These are phyloP conservation scores for Beauveria brongniartii DNA, from an alignment of 2,329 filamentous ascomycete genomes.

Conservation along the genomic window DNA sequence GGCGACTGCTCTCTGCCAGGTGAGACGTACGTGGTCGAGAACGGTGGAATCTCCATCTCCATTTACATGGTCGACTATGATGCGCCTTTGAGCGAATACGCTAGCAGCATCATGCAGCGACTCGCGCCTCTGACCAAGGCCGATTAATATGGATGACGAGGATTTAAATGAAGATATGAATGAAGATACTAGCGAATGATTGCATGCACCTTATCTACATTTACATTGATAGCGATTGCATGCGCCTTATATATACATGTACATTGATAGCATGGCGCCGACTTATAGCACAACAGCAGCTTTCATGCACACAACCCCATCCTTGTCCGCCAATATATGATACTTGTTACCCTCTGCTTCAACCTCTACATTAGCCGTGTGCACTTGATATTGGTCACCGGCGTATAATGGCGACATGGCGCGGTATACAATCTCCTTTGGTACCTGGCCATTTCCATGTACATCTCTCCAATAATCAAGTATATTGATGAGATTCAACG, in stretches of 20 bases:
- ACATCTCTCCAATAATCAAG: conserved; percentile 59
- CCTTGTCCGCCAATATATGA: conserved; percentile 5
- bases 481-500: conserved; percentile 66
- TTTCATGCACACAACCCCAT: conserved; percentile 10
- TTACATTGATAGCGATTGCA: too few species aligned
- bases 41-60: conserved; percentile 33
- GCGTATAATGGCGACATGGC: conserved; percentile 65
- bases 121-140: conserved; percentile 16
- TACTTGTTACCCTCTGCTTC: background rate
- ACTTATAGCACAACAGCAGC: conserved; percentile 4
- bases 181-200: background rate
- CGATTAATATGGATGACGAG: background rate
- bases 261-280: background rate
- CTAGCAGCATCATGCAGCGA: conserved; percentile 19
- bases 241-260: background rate
- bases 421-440: conserved; percentile 49
- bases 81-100: conserved; percentile 28
- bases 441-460: conserved; percentile 21
- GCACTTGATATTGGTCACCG: conserved; percentile 44
- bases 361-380: background rate
- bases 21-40: conserved; percentile 39
- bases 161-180: background rate
- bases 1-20: conserved; percentile 42
- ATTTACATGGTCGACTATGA: conserved; percentile 44
- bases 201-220: background rate